Evolutionary conservation across 2,329 filamentous ascomycete species (phyloP), one percentile per base, ranked within the genome.

Genomic region (Colletotrichum sublineola): DNA sequence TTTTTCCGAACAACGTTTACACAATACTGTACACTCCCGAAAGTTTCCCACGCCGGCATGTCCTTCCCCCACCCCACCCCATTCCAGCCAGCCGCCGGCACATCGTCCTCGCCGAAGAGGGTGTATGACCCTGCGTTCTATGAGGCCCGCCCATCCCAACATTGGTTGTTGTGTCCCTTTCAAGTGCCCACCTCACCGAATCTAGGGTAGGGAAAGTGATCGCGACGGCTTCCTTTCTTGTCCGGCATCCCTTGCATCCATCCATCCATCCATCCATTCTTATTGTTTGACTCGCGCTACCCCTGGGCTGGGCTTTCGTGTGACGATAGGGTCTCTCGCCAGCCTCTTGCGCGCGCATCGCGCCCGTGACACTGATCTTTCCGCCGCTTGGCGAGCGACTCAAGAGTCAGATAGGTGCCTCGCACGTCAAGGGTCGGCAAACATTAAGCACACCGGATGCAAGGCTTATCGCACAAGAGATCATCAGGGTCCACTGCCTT

Each of bases 41-140:
- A 36, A 18, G 3, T 20, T n/a, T 58, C 33, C 36, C 2, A 46
- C 44, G 44, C 12, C 44, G 44, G 44, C 44, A n/a, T n/a, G n/a
- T 7, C 44, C 44, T 7, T n/a, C 20, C 57, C 61, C 52, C 18
- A 3, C n/a, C 9, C 36, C 5, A 18, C 31, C 31, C 36, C 57
- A 42, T 63, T 24, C 52, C 52, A 18, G 31, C 38, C 29, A n/a
- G 31, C 56, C 65, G 52, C 36, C 55, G 33, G 33, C 64, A 38
- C 44, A 24, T 68, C 64, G 68, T 72, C 24, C 44, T 68, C 53
- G 57, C 65, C 58, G 58, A 42, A 69, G 69, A 69, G 53, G 66
- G 69, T 72, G 65, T 69, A 29, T 14, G 46, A 42, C 46, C 18
- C 52, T 53, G 50, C 48, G 18, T 52, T 24, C 36, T 42, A 36